A percentile compares a stretch with the other conserved stretches of the same genome.
Conservation (phyloP, 2,329 filamentous ascomycete species). For the Colletotrichum godetiae region DNA sequence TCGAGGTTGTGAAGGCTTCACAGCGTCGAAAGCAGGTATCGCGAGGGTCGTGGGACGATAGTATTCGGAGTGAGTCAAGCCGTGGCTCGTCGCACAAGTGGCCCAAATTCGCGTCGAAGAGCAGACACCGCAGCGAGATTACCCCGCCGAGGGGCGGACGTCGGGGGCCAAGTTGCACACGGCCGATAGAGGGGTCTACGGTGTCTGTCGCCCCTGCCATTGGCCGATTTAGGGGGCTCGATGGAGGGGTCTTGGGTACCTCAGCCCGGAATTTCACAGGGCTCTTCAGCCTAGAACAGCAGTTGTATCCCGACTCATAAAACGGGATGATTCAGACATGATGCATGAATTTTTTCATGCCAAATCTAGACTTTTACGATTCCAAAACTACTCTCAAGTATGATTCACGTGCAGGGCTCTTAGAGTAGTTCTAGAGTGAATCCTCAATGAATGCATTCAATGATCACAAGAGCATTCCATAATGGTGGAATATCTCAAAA, state of each 20-base stretch:
- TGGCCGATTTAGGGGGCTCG: slow-evolving; percentile 19
- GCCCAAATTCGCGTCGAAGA: slow-evolving; percentile 17
- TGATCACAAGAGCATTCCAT: background rate
- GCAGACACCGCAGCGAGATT: slow-evolving; percentile 26
- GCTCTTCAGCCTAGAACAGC: slow-evolving; percentile 23
- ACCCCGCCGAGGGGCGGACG: slow-evolving; percentile 37
- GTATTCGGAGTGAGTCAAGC: slow-evolving; percentile 27
- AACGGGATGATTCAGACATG: background rate
- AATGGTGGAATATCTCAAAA: background rate
- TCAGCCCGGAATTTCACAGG: slow-evolving; percentile 19
- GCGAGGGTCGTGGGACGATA: background rate
- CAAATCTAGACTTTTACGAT: background rate
- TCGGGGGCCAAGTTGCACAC: slow-evolving; percentile 25
- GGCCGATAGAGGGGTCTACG: slow-evolving; percentile 35
- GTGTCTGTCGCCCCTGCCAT: slow-evolving; percentile 20
- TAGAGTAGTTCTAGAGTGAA: background rate
- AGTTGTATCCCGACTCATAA: background rate
- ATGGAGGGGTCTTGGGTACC: background rate
- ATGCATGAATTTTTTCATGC: background rate
- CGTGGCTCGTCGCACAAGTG: slow-evolving; percentile 26
- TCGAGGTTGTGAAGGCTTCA: background rate
- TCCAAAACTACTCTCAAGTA: background rate
- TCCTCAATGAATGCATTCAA: background rate
- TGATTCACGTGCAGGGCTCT: background rate
- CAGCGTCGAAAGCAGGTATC: background rate